Percentiles rank a stretch among this genome's conserved stretches.
Evolutionary conservation across 208 protist genomes (phyloP).

Genomic region (Trypanosoma caninum): DNA sequence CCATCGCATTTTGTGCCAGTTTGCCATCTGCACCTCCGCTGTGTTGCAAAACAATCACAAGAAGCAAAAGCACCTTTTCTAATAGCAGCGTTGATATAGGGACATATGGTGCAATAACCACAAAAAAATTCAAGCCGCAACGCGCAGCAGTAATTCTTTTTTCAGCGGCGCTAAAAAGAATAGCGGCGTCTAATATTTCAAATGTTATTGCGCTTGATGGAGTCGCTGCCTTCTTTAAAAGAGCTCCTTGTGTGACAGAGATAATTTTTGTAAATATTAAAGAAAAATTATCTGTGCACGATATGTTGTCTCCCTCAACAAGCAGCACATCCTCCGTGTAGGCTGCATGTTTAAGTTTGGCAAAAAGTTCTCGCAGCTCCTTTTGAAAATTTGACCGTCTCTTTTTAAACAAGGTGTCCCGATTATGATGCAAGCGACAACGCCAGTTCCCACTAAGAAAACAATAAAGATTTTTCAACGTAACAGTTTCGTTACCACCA

Average conservation of each 20-base stretch:
- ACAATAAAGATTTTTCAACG: conserved; percentile 3
- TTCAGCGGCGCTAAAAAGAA: not conserved
- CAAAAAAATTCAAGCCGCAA: conserved; percentile 21
- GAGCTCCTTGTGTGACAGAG: conserved; percentile 9
- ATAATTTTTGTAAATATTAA: not conserved
- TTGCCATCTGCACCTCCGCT: not conserved
- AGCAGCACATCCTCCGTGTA: conserved; percentile 6
- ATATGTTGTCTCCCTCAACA: conserved; percentile 8
- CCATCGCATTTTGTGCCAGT: not conserved
- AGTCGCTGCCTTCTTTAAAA: conserved; percentile 2
- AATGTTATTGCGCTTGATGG: conserved; percentile 18
- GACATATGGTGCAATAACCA: conserved; percentile 18
- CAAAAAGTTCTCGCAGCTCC: not conserved
- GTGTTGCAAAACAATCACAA: not conserved
- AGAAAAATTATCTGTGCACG: not conserved
- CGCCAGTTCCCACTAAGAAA: conserved; percentile 23
- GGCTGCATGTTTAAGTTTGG: not conserved
- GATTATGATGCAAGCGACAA: not conserved
- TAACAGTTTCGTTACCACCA: not conserved
- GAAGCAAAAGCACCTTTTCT: conserved; percentile 23
- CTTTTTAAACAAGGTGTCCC: not conserved
- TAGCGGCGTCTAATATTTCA: conserved; percentile 19
- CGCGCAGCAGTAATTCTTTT: not conserved
- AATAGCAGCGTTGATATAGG: conserved; percentile 20
- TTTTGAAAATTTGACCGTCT: not conserved